Evolutionary conservation across 2,329 filamentous ascomycete species (phyloP).

Genomic region (Diaporthe humulicola): DNA sequence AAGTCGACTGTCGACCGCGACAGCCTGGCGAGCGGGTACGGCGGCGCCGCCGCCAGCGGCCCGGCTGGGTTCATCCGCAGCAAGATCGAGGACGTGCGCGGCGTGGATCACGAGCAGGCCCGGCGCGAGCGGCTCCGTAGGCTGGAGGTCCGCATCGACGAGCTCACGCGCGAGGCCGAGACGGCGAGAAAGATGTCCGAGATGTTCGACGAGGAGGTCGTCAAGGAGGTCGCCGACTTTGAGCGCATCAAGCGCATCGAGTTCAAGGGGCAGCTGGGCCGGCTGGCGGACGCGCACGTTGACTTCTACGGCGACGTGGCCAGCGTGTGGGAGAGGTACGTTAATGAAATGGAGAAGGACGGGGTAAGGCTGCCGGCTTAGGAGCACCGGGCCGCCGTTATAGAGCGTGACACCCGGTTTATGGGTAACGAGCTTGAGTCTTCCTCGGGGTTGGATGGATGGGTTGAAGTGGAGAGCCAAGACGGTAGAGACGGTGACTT

Average conservation of each 20-base stretch:
- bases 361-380: slow-evolving; percentile 49
- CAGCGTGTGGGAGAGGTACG: slow-evolving; percentile 89
- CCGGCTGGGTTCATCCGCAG: slow-evolving; percentile 89
- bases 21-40: slow-evolving; percentile 75
- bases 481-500: not conserved
- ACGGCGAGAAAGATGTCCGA: slow-evolving; percentile 87
- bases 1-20: slow-evolving; percentile 92
- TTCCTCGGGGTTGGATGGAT: not conserved
- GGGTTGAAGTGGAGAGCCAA: slow-evolving; percentile 1
- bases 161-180: slow-evolving; percentile 91
- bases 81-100: slow-evolving; percentile 96
- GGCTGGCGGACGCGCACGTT: slow-evolving; percentile 86
- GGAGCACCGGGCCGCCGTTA: slow-evolving; percentile 3
- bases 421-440: not conserved
- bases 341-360: slow-evolving; percentile 87
- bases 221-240: slow-evolving; percentile 93
- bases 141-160: slow-evolving; percentile 92
- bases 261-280: slow-evolving; percentile 88
- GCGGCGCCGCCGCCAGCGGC: slow-evolving; percentile 59
- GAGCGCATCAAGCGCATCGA: slow-evolving; percentile 96
- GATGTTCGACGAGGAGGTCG: slow-evolving; percentile 95
- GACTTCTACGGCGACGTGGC: slow-evolving; percentile 86
- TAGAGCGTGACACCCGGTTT: not conserved
- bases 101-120: slow-evolving; percentile 94
- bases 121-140: slow-evolving; percentile 89